These are phyloP conservation scores for Cicer cuneatum DNA, from an alignment of 306 rosid genomes.

Conservation along the genomic window DNA sequence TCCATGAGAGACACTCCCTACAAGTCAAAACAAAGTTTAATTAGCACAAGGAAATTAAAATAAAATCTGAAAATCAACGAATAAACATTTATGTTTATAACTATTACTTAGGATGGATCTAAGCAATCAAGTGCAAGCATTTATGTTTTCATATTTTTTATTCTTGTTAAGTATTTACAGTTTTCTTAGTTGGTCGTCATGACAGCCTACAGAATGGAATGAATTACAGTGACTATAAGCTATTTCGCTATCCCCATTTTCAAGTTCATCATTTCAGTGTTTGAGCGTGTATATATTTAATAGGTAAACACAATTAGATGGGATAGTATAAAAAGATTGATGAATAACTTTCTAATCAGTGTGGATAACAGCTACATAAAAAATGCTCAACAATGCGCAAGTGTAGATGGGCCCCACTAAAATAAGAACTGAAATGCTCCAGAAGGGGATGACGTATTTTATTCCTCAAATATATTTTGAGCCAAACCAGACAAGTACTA, in stretches of 20 bases:
- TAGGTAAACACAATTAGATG: constrained; percentile 26
- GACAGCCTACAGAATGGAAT: constrained; percentile 34
- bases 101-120: constrained; percentile 12
- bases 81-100: too few relatives aligned
- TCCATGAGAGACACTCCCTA: constrained; percentile 71
- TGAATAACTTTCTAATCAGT: constrained; percentile 18
- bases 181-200: constrained; percentile 23
- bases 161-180: constrained; percentile 6
- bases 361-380: constrained; percentile 13
- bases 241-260: constrained; percentile 12
- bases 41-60: constrained; percentile 34
- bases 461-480: constrained; percentile 20
- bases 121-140: constrained; percentile 30
- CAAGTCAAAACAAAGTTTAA: constrained; percentile 34
- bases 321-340: constrained; percentile 1
- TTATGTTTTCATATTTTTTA: constrained; percentile 16
- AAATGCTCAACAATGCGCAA: constrained; percentile 14
- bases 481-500: constrained; percentile 9
- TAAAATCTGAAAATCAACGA: constrained; percentile 25
- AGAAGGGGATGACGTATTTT: constrained; percentile 6
- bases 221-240: constrained; percentile 11
- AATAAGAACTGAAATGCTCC: constrained; percentile 6
- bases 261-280: constrained; percentile 27
- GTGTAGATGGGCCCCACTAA: constrained; percentile 6
- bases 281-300: constrained; percentile 27